phyloP scores from a whole-genome alignment of 2,329 filamentous ascomycete genomes.

The Macrophomina tecta region DNA sequence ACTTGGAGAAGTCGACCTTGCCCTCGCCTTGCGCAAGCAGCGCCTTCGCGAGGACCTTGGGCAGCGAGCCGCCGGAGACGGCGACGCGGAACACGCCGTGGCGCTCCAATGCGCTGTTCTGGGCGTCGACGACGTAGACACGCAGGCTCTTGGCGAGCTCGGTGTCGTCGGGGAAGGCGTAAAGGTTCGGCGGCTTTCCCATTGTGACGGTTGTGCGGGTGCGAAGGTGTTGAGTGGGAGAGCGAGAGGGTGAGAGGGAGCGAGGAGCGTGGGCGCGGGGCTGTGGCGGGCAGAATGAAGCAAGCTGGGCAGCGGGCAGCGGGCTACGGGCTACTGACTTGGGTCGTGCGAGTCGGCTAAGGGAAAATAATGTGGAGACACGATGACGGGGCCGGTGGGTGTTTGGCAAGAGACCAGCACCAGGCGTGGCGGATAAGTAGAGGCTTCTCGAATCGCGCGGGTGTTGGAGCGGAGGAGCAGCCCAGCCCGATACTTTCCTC shows the following conservation, averaged over 20 bases:
- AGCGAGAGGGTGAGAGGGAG: neutral
- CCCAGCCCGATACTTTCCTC: neutral
- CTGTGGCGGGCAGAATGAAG: conserved; percentile 4
- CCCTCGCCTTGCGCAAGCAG: conserved; percentile 67
- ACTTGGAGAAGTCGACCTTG: conserved; percentile 76
- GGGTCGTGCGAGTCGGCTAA: conserved; percentile 23
- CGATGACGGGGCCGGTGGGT: conserved; percentile 24
- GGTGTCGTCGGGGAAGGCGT: conserved; percentile 74
- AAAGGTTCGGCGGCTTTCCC: conserved; percentile 66
- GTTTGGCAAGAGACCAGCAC: conserved; percentile 11
- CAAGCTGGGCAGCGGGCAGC: conserved; percentile 11
- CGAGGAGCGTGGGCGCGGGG: conserved; percentile 17
- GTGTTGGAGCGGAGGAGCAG: conserved; percentile 17
- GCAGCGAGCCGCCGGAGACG: conserved; percentile 92
- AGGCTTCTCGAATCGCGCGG: conserved; percentile 21
- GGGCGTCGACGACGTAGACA: conserved; percentile 79
- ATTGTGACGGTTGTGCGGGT: conserved; percentile 34
- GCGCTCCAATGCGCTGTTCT: conserved; percentile 78
- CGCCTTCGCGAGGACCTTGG: conserved; percentile 83
- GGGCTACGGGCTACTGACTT: neutral
- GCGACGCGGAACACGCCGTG: conserved; percentile 89
- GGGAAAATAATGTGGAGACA: conserved; percentile 25
- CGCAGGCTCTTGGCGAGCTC: conserved; percentile 79
- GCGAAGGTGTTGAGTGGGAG: conserved; percentile 20
- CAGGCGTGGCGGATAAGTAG: conserved; percentile 9